phyloP scores from a whole-genome alignment of 495 filamentous ascomycete species.

The Usnea hakonensis region DNA sequence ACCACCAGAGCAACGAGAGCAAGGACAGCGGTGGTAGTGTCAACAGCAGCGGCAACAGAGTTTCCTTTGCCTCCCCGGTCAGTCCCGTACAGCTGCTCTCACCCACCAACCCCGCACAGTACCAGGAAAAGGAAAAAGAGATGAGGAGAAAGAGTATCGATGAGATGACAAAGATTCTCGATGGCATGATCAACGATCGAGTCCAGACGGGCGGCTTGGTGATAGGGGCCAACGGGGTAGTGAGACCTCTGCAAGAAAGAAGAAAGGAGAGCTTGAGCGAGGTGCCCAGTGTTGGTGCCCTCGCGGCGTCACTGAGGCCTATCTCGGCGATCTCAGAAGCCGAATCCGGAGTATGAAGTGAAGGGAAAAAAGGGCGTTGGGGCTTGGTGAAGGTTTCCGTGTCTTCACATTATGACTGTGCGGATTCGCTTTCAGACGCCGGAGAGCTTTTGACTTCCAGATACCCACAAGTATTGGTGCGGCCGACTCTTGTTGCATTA shows the following conservation, averaged over 20 bases:
- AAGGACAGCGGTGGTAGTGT: constrained; percentile 24
- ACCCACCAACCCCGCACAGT: constrained; percentile 15
- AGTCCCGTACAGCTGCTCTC: constrained; percentile 28
- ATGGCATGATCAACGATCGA: constrained; percentile 88
- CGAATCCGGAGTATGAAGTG: constrained; percentile 2
- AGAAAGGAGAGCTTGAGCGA: constrained; percentile 17
- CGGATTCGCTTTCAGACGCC: neutral
- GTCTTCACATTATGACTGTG: neutral
- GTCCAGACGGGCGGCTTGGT: constrained; percentile 62
- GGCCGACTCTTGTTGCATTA: neutral
- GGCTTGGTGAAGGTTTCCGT: neutral
- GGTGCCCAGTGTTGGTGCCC: constrained; percentile 18
- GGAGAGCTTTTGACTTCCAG: neutral
- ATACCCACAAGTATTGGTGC: neutral
- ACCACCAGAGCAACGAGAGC: constrained; percentile 29
- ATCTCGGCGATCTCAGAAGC: constrained; percentile 19
- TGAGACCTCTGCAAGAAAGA: constrained; percentile 36
- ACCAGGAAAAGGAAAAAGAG: constrained; percentile 27
- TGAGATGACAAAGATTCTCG: constrained; percentile 81
- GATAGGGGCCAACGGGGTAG: constrained; percentile 49
- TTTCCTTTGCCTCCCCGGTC: constrained; percentile 4
- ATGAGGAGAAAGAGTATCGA: constrained; percentile 66
- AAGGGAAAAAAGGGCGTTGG: neutral
- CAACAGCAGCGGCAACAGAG: constrained; percentile 12
- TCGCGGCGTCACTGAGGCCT: constrained; percentile 20